Percentiles rank a stretch among this genome's conserved stretches.
These are phyloP conservation scores for Stagonosporopsis tanaceti DNA, from an alignment of 2,329 filamentous ascomycete species.

Conservation along the genomic window DNA sequence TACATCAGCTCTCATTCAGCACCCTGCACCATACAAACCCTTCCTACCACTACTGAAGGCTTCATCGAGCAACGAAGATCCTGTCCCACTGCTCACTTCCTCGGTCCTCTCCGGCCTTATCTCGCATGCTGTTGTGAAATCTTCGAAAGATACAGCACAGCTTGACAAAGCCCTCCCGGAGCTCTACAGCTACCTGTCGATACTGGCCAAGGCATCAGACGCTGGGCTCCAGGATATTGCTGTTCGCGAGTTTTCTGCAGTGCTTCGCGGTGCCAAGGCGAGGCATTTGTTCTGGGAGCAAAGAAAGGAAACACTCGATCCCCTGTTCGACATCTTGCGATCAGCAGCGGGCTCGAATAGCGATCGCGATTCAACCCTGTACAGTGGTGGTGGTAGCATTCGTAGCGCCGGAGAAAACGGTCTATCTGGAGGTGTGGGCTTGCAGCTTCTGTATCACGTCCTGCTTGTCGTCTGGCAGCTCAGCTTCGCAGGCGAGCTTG, in stretches of 20 bases:
- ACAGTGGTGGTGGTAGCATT: slow-evolving; percentile 64
- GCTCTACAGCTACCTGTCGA: slow-evolving; percentile 85
- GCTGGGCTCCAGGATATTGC: slow-evolving; percentile 94
- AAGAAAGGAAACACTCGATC: slow-evolving; percentile 81
- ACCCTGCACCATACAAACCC: slow-evolving; percentile 74
- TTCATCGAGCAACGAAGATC: slow-evolving; percentile 82
- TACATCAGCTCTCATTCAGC: slow-evolving; percentile 76
- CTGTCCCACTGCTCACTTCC: slow-evolving; percentile 88
- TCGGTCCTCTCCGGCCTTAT: slow-evolving; percentile 85
- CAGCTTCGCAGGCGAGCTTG: slow-evolving; percentile 79
- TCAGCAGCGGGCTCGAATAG: slow-evolving; percentile 77
- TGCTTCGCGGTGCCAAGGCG: slow-evolving; percentile 77
- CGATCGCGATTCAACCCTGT: slow-evolving; percentile 69
- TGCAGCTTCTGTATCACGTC: slow-evolving; percentile 94
- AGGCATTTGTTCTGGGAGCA: slow-evolving; percentile 91
- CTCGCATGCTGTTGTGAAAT: slow-evolving; percentile 66
- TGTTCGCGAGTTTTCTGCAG: slow-evolving; percentile 86
- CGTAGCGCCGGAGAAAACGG: slow-evolving; percentile 66
- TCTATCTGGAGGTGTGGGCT: slow-evolving; percentile 77
- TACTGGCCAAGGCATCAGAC: slow-evolving; percentile 83
- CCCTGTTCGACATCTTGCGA: slow-evolving; percentile 80
- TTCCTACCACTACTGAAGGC: slow-evolving; percentile 86
- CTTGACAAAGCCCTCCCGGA: slow-evolving; percentile 80
- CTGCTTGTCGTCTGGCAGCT: slow-evolving; percentile 95
- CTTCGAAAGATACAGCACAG: slow-evolving; percentile 66